phyloP scores from a whole-genome alignment of 306 rosid species.

The Rosa rugosa region DNA sequence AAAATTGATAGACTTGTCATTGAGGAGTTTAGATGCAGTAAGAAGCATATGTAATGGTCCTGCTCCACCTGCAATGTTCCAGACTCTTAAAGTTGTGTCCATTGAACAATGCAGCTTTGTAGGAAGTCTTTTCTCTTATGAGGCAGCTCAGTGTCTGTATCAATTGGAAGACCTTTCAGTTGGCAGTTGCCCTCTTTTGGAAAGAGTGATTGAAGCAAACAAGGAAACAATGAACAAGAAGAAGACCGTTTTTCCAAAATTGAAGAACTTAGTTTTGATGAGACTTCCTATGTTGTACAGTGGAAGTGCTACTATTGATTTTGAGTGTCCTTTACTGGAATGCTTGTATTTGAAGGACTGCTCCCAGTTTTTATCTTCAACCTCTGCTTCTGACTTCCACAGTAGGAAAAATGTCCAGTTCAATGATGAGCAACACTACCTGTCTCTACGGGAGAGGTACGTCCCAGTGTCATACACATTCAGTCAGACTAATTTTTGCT shows the following conservation, averaged over 20 bases:
- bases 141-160: background rate
- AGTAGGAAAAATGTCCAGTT: slow-evolving; percentile 12
- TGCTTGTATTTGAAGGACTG: background rate
- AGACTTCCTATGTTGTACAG: background rate
- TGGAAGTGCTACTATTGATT: background rate
- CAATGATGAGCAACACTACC: slow-evolving; percentile 1
- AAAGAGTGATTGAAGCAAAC: background rate
- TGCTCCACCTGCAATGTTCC: background rate
- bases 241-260: background rate
- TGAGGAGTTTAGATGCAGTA: background rate
- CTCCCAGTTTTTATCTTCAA: background rate
- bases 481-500: too few species aligned
- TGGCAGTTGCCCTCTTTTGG: background rate
- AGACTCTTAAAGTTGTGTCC: background rate
- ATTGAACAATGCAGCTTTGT: background rate
- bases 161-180: background rate
- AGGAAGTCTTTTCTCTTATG: background rate
- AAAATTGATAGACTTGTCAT: background rate
- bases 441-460: background rate
- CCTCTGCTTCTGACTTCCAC: background rate
- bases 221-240: background rate
- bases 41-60: background rate
- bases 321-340: slow-evolving; percentile 18
- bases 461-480: background rate
- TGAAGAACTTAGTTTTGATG: background rate